A percentile compares a stretch with the other conserved stretches of the same genome.
phyloP scores from a whole-genome alignment of 73 alveolate genomes.

The Effrenium voratum region DNA sequence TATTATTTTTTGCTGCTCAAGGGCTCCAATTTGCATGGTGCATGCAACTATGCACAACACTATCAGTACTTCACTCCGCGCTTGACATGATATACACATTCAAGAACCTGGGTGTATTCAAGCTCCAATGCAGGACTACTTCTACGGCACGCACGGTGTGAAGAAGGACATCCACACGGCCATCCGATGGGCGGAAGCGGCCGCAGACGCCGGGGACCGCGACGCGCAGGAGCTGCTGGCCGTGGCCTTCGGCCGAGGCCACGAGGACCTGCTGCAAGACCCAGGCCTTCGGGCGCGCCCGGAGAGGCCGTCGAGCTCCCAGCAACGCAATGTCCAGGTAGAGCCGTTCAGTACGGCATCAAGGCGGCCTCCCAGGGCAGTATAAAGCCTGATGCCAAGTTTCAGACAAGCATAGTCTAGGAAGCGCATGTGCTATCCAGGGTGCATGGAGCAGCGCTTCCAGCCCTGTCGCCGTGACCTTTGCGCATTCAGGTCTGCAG shows the following conservation, averaged over 20 bases:
- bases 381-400: constrained; percentile 1
- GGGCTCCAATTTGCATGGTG: neutral
- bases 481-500: constrained; percentile 30
- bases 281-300: neutral
- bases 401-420: neutral
- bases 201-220: neutral
- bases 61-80: no score
- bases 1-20: no score
- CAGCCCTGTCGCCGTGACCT: neutral
- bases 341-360: constrained; percentile 46
- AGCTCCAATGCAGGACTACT: constrained; percentile 24
- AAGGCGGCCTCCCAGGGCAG: constrained; percentile 67
- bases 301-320: neutral
- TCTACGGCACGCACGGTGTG: constrained; percentile 66
- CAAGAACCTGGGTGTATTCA: no score
- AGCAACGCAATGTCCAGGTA: neutral
- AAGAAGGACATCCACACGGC: constrained; percentile 54
- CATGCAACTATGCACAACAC: no score
- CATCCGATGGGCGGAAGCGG: constrained; percentile 16
- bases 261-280: constrained; percentile 8
- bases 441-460: neutral
- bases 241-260: constrained; percentile 68
- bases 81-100: no score
- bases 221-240: constrained; percentile 71
- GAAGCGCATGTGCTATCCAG: neutral